A percentile compares a stretch with the other conserved stretches of the same genome.
phyloP scores from a whole-genome alignment of 1,284 basidiomycete species.

The Agroathelia rolfsii region DNA sequence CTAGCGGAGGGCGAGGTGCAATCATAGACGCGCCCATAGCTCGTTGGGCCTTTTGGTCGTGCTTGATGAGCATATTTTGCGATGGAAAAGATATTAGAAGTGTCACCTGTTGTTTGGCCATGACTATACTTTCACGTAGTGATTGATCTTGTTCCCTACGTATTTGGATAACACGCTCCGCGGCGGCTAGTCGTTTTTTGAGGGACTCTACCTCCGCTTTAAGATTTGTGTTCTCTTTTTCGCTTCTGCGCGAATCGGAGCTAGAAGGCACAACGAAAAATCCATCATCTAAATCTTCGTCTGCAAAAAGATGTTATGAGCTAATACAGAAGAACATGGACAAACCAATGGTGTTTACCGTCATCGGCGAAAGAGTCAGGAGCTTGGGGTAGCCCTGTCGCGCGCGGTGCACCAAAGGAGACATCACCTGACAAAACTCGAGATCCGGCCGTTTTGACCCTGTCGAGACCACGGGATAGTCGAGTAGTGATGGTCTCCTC shows the following conservation, averaged over 20 bases:
- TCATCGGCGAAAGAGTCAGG: constrained; percentile 32
- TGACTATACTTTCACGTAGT: constrained; percentile 66
- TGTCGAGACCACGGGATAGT: too few relatives aligned
- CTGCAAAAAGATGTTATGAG: constrained; percentile 15
- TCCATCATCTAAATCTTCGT: constrained; percentile 64
- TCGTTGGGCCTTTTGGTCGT: constrained; percentile 68
- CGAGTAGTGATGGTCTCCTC: constrained; percentile 48
- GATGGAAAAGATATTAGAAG: constrained; percentile 5
- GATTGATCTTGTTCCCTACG: constrained; percentile 70
- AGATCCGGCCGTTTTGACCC: constrained; percentile 19
- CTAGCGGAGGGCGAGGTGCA: constrained; percentile 33
- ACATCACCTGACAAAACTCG: constrained; percentile 3
- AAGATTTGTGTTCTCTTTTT: constrained; percentile 55
- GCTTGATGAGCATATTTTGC: constrained; percentile 5
- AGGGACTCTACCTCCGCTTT: constrained; percentile 48
- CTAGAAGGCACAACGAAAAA: constrained; percentile 64
- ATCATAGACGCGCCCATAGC: constrained; percentile 60
- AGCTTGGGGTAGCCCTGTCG: too few relatives aligned
- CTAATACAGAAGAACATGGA: not conserved
- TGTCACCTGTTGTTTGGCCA: constrained; percentile 68
- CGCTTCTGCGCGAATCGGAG: constrained; percentile 43
- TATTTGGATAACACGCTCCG: constrained; percentile 51
- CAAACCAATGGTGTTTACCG: constrained; percentile 25
- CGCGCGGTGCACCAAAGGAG: not conserved
- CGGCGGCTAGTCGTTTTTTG: constrained; percentile 44